Percentiles rank a stretch among this genome's conserved stretches.
phyloP scores from a whole-genome alignment of 306 rosid genomes.

The Macrotyloma uniflorum region DNA sequence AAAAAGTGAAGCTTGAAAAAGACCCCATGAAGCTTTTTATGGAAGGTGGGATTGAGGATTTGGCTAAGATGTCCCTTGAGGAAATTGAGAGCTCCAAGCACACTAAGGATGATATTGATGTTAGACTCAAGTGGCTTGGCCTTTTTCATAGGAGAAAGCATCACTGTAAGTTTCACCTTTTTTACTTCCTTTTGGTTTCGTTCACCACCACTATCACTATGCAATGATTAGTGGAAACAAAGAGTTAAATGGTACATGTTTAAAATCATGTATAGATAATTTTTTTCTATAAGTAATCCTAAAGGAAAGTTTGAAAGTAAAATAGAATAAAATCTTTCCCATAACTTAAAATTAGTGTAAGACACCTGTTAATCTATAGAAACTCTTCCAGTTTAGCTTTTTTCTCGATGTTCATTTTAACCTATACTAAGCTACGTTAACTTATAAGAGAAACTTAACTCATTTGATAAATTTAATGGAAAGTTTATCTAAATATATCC shows the following conservation, averaged over 20 bases:
- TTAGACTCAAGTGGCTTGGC: slow-evolving; percentile 97
- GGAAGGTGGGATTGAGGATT: slow-evolving; percentile 75
- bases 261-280: too few relatives aligned
- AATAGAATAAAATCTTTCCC: too few relatives aligned
- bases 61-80: slow-evolving; percentile 67
- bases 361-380: too few relatives aligned
- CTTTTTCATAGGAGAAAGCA: slow-evolving; percentile 92
- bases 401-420: too few relatives aligned
- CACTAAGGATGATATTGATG: slow-evolving; percentile 86
- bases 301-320: too few relatives aligned
- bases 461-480: too few relatives aligned
- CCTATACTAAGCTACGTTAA: too few relatives aligned
- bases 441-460: too few relatives aligned
- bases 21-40: slow-evolving; percentile 91
- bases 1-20: slow-evolving; percentile 75
- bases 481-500: too few relatives aligned
- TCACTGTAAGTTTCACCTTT: slow-evolving; percentile 64
- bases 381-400: too few relatives aligned
- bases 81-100: slow-evolving; percentile 70
- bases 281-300: too few relatives aligned
- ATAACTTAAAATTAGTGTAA: too few relatives aligned
- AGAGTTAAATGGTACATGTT: not conserved
- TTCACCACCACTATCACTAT: not conserved
- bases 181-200: not conserved
- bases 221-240: not conserved